Conservation (phyloP, 352 stramenopile species). For the Elongisporangium prolatum region DNA sequence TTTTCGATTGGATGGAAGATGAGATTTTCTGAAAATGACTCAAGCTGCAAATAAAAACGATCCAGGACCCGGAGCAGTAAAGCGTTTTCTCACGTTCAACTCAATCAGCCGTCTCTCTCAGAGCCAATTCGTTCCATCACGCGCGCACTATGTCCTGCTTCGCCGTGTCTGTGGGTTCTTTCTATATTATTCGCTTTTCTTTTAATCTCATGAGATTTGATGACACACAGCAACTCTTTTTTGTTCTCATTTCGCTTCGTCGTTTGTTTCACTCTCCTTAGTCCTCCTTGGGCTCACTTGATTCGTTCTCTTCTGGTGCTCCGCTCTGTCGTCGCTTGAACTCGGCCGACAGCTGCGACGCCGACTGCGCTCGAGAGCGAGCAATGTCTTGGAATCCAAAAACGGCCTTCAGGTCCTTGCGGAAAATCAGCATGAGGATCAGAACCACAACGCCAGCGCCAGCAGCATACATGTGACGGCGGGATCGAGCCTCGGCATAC, state of each 20-base stretch:
- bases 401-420: slow-evolving; percentile 35
- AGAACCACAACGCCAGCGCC: slow-evolving; percentile 29
- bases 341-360: slow-evolving; percentile 51
- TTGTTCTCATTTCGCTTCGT: slow-evolving; percentile 1
- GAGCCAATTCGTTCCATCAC: not conserved
- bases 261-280: not conserved
- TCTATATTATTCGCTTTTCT: not conserved
- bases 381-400: slow-evolving; percentile 74
- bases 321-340: slow-evolving; percentile 25
- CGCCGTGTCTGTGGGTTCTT: not conserved
- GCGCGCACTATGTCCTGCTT: not conserved
- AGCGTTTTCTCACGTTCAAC: not conserved
- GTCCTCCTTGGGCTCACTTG: slow-evolving; percentile 9
- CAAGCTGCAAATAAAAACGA: not conserved
- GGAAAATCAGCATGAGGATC: slow-evolving; percentile 49
- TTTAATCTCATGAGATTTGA: not conserved
- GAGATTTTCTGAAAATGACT: not conserved
- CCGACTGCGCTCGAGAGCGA: slow-evolving; percentile 51
- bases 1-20: not conserved
- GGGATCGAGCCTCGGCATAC: slow-evolving; percentile 45
- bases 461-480: slow-evolving; percentile 31
- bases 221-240: slow-evolving; percentile 1
- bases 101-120: not conserved
- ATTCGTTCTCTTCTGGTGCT: slow-evolving; percentile 4
- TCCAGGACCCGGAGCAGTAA: not conserved